Base-by-base conservation (phyloP, 768 basidiomycete genomes). In the Heimioporus sp. region DNA sequence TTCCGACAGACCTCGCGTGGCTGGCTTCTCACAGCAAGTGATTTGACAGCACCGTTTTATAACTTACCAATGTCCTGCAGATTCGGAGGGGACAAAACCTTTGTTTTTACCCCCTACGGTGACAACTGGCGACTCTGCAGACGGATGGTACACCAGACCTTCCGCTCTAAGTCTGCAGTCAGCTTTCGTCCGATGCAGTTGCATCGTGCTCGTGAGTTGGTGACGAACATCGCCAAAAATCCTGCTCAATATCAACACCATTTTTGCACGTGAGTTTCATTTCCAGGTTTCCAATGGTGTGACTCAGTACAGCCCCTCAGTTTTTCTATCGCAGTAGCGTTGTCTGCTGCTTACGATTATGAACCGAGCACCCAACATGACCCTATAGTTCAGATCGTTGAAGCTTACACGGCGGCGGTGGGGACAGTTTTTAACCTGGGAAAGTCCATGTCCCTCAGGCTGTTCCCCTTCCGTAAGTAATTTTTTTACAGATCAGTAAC, bases 1-100 rank as follows among this genome's bases (percentile, higher is more conserved):
- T 56, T 79, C 79, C 11, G 78, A 78, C 56, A 74, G 81, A 8
- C 81, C 81, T 3, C 50, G 32, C 13, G 11, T 65, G 17, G 53
- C 55, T 17, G 57, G 31, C 7, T 7, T 45, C 8, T 20, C 20
- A 9, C 54, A 52, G 58, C 56, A 24, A 49, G 52, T 46, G 21
- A 11, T 32, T 5, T 30, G 17, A 43, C 21, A 13, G 20, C 12
- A 17, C n/a, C n/a, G n/a, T 40, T 4, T 10, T 3, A n/a, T 40
- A 13, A 12, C 2, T 40, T 21, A 40, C 13, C 19, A 40, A 6
- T n/a, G 39, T 21, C 15, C 24, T 28, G 7, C 10, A 40, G 39
- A 10, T 50, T 56, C 37, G 55, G 55, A 32, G 45, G 31, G 45
- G 34, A 39, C 4, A 16, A 13, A 34, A 50, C 43, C 10, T 45